A percentile compares a stretch with the other conserved stretches of the same genome.
phyloP scores from a whole-genome alignment of 2,329 filamentous ascomycete genomes.

The Aspergillus ustus region DNA sequence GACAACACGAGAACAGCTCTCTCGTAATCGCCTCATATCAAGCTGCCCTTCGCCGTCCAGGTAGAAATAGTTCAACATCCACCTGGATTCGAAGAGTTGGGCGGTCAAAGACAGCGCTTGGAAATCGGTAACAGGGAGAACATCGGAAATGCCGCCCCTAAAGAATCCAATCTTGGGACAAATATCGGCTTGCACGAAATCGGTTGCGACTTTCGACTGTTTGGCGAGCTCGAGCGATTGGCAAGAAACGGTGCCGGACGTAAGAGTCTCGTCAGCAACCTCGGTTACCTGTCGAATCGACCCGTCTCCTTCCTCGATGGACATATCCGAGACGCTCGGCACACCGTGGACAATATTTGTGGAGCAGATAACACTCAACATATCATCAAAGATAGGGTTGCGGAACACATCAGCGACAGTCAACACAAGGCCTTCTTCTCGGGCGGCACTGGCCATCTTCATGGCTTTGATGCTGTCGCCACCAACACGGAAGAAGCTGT shows the following conservation, averaged over 20 bases:
- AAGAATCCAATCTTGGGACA: constrained; percentile 57
- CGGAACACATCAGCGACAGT: constrained; percentile 51
- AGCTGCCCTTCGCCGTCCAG: constrained; percentile 56
- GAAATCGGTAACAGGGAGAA: constrained; percentile 61
- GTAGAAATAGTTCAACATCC: constrained; percentile 60
- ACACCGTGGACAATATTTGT: background rate
- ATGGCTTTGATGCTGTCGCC: constrained; percentile 49
- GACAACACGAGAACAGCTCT: constrained; percentile 56
- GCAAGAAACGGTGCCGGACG: constrained; percentile 34
- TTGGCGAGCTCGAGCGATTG: background rate
- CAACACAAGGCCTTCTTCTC: constrained; percentile 44
- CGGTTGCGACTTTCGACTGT: background rate
- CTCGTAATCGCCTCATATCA: constrained; percentile 51
- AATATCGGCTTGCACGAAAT: constrained; percentile 36
- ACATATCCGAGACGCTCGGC: background rate
- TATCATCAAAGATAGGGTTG: constrained; percentile 46
- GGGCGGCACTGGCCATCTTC: constrained; percentile 46
- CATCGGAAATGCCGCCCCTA: constrained; percentile 58
- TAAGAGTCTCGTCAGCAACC: constrained; percentile 25
- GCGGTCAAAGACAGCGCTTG: constrained; percentile 42
- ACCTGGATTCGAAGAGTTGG: constrained; percentile 40
- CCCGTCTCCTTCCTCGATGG: constrained; percentile 18
- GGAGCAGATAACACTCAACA: constrained; percentile 35
- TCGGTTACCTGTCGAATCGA: background rate
- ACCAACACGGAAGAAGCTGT: constrained; percentile 50